Evolutionary conservation across 441 rosid species (phyloP), one percentile per base, ranked within the genome.

Genomic region (Omphalea diandra): DNA sequence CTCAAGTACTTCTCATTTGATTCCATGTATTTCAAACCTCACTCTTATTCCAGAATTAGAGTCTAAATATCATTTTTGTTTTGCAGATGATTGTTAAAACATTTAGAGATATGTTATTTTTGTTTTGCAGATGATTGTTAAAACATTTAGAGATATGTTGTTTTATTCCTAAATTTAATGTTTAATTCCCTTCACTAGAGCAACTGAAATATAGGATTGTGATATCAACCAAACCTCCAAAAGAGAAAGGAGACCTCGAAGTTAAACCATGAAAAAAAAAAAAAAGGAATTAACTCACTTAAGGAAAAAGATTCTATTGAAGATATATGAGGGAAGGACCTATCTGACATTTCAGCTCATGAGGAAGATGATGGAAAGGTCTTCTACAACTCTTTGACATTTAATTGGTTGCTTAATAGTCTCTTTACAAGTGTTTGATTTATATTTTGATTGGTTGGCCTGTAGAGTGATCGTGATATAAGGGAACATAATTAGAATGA

Each of bases 171-270:
- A 85, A 26, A 26, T 84, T 3, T 95, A 88, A 74, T 78, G 85
- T 80, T 78, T 87, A 90, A 62, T 83, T 94, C 47, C 95, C 95
- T 40, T 91, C 97, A 1, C 97, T 95, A 0, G 85, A 88, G 10
- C 79, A 76, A 3, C 71, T 94, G 75, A 91, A 84, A 80, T 76
- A 72, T 26, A 84, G 79, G 55, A 68, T 94, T 20, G 83, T 94
- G 57, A 85, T 94, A 78, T 94, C 98, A 68, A 87, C 97, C 4
- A 94, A 94, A 77, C 92, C 95, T 44, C 98, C 97, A 3, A 90
- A 87, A 73, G 69, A 33, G 69, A 33, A 66, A 62, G 49, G 49
- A 18, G 50, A 40, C 7, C 10, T 22, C 27, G 35, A 90, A 88
- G 74, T 90, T 66, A 76, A 83, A 68, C 75, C 49, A 74, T 73